Conservation (phyloP, 768 basidiomycete genomes). For the Zangia roseola region DNA sequence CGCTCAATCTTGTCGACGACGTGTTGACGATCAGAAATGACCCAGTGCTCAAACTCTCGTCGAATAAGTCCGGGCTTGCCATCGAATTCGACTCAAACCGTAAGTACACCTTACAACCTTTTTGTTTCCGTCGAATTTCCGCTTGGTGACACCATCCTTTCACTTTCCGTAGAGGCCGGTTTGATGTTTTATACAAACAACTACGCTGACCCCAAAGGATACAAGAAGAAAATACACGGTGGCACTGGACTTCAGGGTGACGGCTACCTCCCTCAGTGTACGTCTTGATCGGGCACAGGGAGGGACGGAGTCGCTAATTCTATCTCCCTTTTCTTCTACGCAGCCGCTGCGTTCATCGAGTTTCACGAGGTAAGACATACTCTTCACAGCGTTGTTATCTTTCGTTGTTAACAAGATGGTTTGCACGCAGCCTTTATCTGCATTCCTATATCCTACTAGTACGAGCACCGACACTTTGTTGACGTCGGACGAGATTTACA, state of each 20-base stretch:
- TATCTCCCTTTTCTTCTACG: background rate
- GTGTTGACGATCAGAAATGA: conserved; percentile 31
- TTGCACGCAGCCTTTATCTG: conserved; percentile 48
- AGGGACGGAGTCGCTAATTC: background rate
- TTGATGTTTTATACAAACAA: conserved; percentile 75
- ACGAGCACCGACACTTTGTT: conserved; percentile 61
- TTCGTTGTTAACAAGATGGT: background rate
- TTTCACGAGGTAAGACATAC: conserved; percentile 54
- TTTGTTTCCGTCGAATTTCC: background rate
- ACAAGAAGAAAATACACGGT: conserved; percentile 73
- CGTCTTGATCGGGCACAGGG: conserved; percentile 18
- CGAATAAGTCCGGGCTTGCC: conserved; percentile 56
- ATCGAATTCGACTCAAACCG: conserved; percentile 70
- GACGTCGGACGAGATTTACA: conserved; percentile 69
- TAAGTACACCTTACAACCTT: conserved; percentile 33
- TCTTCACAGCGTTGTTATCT: background rate
- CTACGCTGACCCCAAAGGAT: conserved; percentile 43
- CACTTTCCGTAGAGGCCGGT: conserved; percentile 52
- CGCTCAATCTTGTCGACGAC: conserved; percentile 44
- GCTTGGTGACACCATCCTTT: background rate
- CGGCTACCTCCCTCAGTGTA: conserved; percentile 59
- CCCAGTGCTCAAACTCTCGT: conserved; percentile 52
- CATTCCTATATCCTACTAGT: conserved; percentile 61
- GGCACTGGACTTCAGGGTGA: conserved; percentile 61
- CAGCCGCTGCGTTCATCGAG: conserved; percentile 66